These are phyloP conservation scores for Mariannaea sp. DNA, from an alignment of 2,329 filamentous ascomycete genomes.

Conservation along the genomic window DNA sequence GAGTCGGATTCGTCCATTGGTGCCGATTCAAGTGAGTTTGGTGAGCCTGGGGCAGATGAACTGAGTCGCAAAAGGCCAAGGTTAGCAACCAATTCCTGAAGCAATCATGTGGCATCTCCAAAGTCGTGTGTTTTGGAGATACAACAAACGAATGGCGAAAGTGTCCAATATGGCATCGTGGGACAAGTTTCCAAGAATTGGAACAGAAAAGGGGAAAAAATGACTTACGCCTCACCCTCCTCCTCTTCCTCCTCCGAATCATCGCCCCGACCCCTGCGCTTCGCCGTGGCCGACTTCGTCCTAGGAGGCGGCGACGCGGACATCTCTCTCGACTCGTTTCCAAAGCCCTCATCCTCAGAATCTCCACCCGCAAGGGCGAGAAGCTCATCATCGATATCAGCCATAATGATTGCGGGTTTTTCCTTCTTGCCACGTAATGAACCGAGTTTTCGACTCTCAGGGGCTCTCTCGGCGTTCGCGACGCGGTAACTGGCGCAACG, in stretches of 20 bases:
- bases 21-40: slow-evolving; percentile 77
- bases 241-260: slow-evolving; percentile 72
- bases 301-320: slow-evolving; percentile 57
- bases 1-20: slow-evolving; percentile 91
- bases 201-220: too few species aligned
- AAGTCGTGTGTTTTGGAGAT: not conserved
- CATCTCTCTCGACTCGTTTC: slow-evolving; percentile 58
- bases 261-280: slow-evolving; percentile 50
- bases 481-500: slow-evolving; percentile 4
- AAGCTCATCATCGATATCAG: slow-evolving; percentile 90
- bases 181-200: not conserved
- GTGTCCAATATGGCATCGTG: not conserved
- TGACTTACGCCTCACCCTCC: slow-evolving; percentile 60
- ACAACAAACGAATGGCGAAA: not conserved
- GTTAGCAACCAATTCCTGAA: slow-evolving; percentile 21
- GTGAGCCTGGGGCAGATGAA: slow-evolving; percentile 71
- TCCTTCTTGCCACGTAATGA: slow-evolving; percentile 11
- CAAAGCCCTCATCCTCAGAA: slow-evolving; percentile 62
- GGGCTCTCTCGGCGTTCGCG: slow-evolving; percentile 19
- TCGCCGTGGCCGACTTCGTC: slow-evolving; percentile 48
- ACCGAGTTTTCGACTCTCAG: slow-evolving; percentile 24
- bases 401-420: slow-evolving; percentile 61
- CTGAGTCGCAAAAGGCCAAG: slow-evolving; percentile 49
- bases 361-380: slow-evolving; percentile 88
- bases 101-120: not conserved